phyloP scores from a whole-genome alignment of 2,329 filamentous ascomycete species.

The Aspergillus ruber region DNA sequence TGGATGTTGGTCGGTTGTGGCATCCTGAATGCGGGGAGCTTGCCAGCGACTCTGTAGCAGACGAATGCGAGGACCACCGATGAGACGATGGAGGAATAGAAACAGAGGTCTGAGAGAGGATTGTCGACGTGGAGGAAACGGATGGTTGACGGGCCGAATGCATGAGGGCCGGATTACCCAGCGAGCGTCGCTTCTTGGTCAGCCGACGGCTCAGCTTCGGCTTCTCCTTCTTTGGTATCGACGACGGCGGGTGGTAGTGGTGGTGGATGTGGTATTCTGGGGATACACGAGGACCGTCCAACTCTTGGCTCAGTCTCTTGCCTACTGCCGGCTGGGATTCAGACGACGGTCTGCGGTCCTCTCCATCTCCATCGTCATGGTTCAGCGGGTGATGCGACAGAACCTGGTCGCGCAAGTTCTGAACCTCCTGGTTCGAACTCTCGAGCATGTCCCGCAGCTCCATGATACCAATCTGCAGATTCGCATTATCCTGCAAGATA shows the following conservation, averaged over 20 bases:
- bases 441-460: slow-evolving; percentile 86
- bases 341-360: slow-evolving; percentile 25
- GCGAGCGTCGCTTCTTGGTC: slow-evolving; percentile 64
- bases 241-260: slow-evolving; percentile 72
- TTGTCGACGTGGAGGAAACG: slow-evolving; percentile 47
- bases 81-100: slow-evolving; percentile 45
- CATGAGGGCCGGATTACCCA: slow-evolving; percentile 50
- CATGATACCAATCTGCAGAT: slow-evolving; percentile 81
- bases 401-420: slow-evolving; percentile 75
- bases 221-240: slow-evolving; percentile 49
- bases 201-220: slow-evolving; percentile 45
- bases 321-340: slow-evolving; percentile 34
- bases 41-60: slow-evolving; percentile 57
- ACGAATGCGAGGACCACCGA: slow-evolving; percentile 35
- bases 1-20: slow-evolving; percentile 57
- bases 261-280: slow-evolving; percentile 89
- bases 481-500: slow-evolving; percentile 90
- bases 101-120: slow-evolving; percentile 58
- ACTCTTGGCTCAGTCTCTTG: slow-evolving; percentile 61
- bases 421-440: slow-evolving; percentile 90
- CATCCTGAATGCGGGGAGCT: slow-evolving; percentile 70
- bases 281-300: slow-evolving; percentile 51
- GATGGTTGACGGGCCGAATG: slow-evolving; percentile 30
- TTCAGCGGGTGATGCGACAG: slow-evolving; percentile 66
- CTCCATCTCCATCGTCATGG: slow-evolving; percentile 17